Evolutionary conservation across 2,329 filamentous ascomycete species (phyloP), one percentile per base, ranked within the genome.

Genomic region (Eutypella sp.): DNA sequence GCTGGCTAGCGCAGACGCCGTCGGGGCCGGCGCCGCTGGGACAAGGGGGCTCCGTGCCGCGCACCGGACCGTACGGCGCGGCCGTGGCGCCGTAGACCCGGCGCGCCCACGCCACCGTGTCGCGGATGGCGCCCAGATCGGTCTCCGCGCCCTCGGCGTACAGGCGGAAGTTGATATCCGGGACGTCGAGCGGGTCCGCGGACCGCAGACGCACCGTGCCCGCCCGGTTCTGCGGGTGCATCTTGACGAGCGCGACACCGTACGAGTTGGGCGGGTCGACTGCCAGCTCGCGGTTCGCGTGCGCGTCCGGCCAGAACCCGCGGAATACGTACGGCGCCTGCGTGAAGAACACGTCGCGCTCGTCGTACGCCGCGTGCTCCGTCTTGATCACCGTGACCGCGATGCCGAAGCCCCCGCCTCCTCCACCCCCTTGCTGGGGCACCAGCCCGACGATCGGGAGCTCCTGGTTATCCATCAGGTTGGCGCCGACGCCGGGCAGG

Each of bases 201-300:
- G 80, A 84, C 20, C 68, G 69, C 2, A 87, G 71, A 8, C 66
- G 75, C 16, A 87, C 81, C 0, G 78, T 51, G 13, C 84, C 84
- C 9, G 70, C 71, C 39, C 71, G 69, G 44, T 87, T 87, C 5
- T 66, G 61, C 25, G 62, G 65, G 23, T 69, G 68, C 3, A 60
- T 60, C 51, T 67, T 67, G 29, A 66, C 61, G 57, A 67, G 63
- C 50, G 56, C 59, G 23, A 67, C 59, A 41, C 62, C 62, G 49
- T 64, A 63, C 3, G 61, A 54, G 46, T 55, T 48, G 16, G 50
- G 42, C 37, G 56, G 57, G n/a, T 64, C 58, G 10, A 52, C 34
- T 1, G 61, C 59, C 13, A 52, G 45, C n/a, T 41, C 42, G 4
- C 56, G 57, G 16, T 57, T 53, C 37, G 27, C 20, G n/a, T 54